Percentiles rank a stretch among this genome's conserved stretches.
phyloP scores from a whole-genome alignment of 495 filamentous ascomycete species.

The Neurospora tetraspora region DNA sequence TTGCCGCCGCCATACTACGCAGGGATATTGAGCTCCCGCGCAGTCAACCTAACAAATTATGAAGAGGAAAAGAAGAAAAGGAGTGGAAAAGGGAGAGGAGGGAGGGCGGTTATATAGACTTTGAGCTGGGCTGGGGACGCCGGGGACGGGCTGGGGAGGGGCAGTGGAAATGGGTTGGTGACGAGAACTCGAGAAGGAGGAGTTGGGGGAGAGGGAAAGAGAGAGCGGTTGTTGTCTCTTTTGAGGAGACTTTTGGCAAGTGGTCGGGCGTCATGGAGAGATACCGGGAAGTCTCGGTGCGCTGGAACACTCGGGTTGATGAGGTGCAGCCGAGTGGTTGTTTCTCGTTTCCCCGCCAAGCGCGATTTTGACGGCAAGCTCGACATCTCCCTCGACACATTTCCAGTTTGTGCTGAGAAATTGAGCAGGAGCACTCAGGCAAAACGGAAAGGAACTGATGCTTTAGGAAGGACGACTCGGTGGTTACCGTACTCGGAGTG shows the following conservation, averaged over 20 bases:
- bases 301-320: background rate
- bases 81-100: background rate
- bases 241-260: background rate
- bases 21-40: background rate
- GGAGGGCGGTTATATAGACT: background rate
- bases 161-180: background rate
- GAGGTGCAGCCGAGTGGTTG: background rate
- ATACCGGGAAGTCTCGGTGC: background rate
- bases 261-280: background rate
- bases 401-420: background rate
- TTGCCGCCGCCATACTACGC: background rate
- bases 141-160: background rate
- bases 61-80: background rate
- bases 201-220: background rate
- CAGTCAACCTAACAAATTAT: background rate
- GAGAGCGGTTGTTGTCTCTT: background rate
- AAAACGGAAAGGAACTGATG: no score
- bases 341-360: background rate
- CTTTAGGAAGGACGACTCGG: no score
- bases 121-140: background rate
- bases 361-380: background rate
- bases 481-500: no score
- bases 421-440: background rate
- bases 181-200: background rate
- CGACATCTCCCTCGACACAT: background rate